phyloP scores from a whole-genome alignment of 371 early-diverging fungal species.

The Umbelopsis sp. region DNA sequence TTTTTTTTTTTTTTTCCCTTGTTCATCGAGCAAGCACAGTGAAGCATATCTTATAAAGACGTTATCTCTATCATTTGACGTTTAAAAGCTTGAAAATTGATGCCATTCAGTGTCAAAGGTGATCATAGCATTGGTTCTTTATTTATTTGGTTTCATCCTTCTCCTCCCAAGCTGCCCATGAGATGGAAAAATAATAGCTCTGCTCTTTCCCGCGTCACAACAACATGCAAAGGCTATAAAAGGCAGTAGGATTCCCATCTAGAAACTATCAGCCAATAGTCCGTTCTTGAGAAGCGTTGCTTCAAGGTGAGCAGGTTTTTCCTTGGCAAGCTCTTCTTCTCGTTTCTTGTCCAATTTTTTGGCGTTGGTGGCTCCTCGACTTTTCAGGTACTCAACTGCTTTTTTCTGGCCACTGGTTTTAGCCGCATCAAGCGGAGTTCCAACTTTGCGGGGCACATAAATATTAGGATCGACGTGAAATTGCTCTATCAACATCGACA shows the following conservation, averaged over 20 bases:
- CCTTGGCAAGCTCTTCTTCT: conserved; percentile 36
- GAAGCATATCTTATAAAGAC: too few relatives aligned
- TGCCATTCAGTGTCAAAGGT: too few relatives aligned
- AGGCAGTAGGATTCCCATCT: conserved; percentile 10
- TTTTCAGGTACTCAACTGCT: conserved; percentile 43
- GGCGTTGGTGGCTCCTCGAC: conserved; percentile 35
- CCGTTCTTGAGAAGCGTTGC: conserved; percentile 39
- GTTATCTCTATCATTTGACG: too few relatives aligned
- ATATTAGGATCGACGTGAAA: conserved; percentile 40
- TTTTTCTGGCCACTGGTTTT: conserved; percentile 43
- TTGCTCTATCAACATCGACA: conserved; percentile 35
- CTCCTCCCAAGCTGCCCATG: not conserved
- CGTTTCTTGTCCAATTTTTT: conserved; percentile 47
- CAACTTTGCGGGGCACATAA: conserved; percentile 34
- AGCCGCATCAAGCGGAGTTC: conserved; percentile 45
- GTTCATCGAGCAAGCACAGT: not conserved
- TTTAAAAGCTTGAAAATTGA: too few relatives aligned
- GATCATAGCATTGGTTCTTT: not conserved
- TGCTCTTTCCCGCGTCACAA: conserved; percentile 8
- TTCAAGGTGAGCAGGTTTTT: conserved; percentile 37
- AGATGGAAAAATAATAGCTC: not conserved
- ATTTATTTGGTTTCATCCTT: not conserved
- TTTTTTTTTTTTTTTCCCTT: not conserved
- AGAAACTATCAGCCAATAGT: conserved; percentile 26
- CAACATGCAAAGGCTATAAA: conserved; percentile 14